Evolutionary conservation across 2,329 filamentous ascomycete genomes (phyloP), one percentile per base, ranked within the genome.

Genomic region (Sordariomycetes sp.): DNA sequence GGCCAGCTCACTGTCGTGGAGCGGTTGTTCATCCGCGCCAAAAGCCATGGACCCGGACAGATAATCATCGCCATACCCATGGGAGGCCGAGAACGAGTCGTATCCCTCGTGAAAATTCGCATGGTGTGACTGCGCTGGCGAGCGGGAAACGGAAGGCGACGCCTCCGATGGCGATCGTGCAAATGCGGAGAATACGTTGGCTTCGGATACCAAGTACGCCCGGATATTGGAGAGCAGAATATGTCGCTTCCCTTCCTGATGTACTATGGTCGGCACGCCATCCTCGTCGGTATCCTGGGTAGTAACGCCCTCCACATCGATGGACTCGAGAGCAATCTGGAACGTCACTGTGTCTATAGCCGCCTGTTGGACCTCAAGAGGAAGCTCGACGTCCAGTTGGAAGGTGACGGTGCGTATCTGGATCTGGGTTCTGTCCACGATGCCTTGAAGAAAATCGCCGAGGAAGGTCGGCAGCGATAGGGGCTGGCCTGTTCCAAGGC

Each of bases 381-480:
- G 78, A 10, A 83, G 71, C 54, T 83, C 76, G 48, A 85, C 72
- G 63, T 89, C 85, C 20, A 91, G 72, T 64, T 85, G 82, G 61
- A 91, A 78, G 12, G 78, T 79, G 59, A 93, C 79, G 28, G 82
- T 79, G 55, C 79, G 80, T 59, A 93, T 82, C 55, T 75, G 77
- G 28, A 93, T 72, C 66, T 88, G 82, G 58, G 86, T 76, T 53
- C 88, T 80, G 69, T 94, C 88, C 28, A 87, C 74, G 54, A 92
- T 83, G 34, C 88, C 87, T 63, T 90, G 85, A 6, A 93, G 70
- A 62, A 90, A 89, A 62, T 81, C 82, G 50, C 86, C 81, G 53
- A 94, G 73, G 62, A 91, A 90, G 0, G 74, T 76, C 6, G 89
- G 89, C 4, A 93, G 73, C 1, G 84, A 85, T 35, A 91, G 73